These are phyloP conservation scores for Cytospora chrysosperma DNA, from an alignment of 2,329 filamentous ascomycete species.

Conservation along the genomic window DNA sequence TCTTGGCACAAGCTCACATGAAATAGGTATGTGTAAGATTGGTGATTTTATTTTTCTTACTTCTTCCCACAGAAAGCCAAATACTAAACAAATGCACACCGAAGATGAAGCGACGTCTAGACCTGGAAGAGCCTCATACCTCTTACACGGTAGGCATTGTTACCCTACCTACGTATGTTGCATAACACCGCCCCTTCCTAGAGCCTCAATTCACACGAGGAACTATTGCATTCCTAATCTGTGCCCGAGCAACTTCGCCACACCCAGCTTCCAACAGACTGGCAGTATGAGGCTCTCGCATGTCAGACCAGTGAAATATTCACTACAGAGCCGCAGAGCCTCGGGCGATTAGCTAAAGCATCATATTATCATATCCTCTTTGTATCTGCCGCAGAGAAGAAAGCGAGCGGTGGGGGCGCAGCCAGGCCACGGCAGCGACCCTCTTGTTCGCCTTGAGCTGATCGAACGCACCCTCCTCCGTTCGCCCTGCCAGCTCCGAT, in stretches of 20 bases:
- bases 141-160: neutral
- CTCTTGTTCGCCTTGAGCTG: neutral
- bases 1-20: neutral
- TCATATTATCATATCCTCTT: slow-evolving; percentile 7
- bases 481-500: neutral
- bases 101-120: neutral
- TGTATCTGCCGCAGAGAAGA: slow-evolving; percentile 3
- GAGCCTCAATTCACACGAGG: neutral
- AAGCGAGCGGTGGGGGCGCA: neutral
- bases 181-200: slow-evolving; percentile 4
- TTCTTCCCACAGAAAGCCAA: no score
- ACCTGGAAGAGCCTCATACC: neutral
- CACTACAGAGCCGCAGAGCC: neutral
- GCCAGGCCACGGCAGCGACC: neutral
- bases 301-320: no score
- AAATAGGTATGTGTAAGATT: no score
- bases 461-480: neutral
- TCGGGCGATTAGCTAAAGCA: slow-evolving; percentile 4
- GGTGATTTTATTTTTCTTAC: no score
- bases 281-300: neutral
- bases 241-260: neutral
- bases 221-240: neutral
- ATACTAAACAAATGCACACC: neutral
- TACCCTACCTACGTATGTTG: neutral
- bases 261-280: neutral